phyloP scores from a whole-genome alignment of 2,329 filamentous ascomycete genomes.

The Paecilomyces fulvus region DNA sequence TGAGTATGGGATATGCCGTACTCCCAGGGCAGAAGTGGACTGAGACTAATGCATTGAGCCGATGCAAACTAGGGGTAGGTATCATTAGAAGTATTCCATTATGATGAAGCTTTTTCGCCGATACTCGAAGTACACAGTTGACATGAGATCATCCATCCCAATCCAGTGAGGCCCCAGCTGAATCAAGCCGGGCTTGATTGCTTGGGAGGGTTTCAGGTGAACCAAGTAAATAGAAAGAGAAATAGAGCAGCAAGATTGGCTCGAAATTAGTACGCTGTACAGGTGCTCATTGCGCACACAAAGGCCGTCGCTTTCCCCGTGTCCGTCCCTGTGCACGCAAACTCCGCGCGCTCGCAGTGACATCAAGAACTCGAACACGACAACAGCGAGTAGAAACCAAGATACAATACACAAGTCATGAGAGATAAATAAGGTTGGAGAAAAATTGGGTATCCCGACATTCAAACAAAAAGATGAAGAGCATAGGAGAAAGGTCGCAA shows the following conservation, averaged over 20 bases:
- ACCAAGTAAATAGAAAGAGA: not conserved
- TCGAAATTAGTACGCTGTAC: not conserved
- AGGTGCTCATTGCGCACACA: not conserved
- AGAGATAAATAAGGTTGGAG: not conserved
- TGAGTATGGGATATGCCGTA: not conserved
- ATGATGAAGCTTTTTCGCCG: not conserved
- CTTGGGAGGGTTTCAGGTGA: not conserved
- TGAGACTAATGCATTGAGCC: not conserved
- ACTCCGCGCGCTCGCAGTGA: not conserved
- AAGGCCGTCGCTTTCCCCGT: not conserved
- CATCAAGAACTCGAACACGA: not conserved
- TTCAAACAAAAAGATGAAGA: not conserved
- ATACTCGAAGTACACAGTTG: not conserved
- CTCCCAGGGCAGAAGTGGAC: not conserved
- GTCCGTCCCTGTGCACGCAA: not conserved
- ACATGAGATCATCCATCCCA: not conserved
- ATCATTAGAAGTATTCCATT: not conserved
- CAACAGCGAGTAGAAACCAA: not conserved
- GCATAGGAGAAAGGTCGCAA: not conserved
- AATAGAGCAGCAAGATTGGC: not conserved
- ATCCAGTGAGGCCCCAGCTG: not conserved
- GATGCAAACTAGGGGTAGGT: not conserved
- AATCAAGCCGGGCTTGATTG: not conserved
- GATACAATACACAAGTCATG: not conserved
- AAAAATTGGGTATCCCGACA: not conserved